Conservation (phyloP, 495 filamentous ascomycete genomes). For the Aspergillus conjunctus region DNA sequence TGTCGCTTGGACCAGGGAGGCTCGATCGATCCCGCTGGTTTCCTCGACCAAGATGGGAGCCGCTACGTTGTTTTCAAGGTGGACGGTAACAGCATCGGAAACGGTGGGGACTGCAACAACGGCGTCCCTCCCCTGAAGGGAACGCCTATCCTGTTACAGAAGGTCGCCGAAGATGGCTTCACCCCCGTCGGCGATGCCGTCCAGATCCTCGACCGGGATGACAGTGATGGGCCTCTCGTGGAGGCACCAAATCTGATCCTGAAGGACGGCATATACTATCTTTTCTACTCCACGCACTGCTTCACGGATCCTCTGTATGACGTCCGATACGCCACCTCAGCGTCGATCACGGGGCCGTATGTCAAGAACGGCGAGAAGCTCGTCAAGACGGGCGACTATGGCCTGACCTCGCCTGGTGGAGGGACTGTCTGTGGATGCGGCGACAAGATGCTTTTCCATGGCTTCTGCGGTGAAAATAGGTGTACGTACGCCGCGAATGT, state of each 20-base stretch:
- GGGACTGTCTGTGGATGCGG: constrained; percentile 48
- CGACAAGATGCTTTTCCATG: constrained; percentile 55
- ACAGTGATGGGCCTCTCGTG: constrained; percentile 59
- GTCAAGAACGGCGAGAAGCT: constrained; percentile 39
- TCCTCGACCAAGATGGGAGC: constrained; percentile 52
- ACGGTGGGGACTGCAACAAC: constrained; percentile 60
- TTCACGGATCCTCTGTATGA: constrained; percentile 56
- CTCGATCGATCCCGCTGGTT: constrained; percentile 60
- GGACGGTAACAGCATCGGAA: constrained; percentile 61
- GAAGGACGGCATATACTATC: constrained; percentile 50
- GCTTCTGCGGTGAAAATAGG: constrained; percentile 42
- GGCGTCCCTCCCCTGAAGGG: constrained; percentile 54
- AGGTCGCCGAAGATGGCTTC: constrained; percentile 53
- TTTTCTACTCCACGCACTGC: constrained; percentile 65
- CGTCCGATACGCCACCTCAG: constrained; percentile 55
- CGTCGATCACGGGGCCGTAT: constrained; percentile 52
- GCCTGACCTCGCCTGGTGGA: constrained; percentile 55
- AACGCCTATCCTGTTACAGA: constrained; percentile 65
- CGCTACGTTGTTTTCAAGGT: constrained; percentile 64
- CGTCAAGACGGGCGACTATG: constrained; percentile 42
- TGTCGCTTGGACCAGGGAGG: constrained; percentile 57
- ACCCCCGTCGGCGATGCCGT: constrained; percentile 54
- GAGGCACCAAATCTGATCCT: constrained; percentile 61
- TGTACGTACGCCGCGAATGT: constrained; percentile 45
- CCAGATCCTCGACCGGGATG: constrained; percentile 56